Percentiles rank a stretch among this genome's conserved stretches.
These are phyloP conservation scores for Heterobasidion occidentale DNA, from an alignment of 1,284 basidiomycete species.

Conservation along the genomic window DNA sequence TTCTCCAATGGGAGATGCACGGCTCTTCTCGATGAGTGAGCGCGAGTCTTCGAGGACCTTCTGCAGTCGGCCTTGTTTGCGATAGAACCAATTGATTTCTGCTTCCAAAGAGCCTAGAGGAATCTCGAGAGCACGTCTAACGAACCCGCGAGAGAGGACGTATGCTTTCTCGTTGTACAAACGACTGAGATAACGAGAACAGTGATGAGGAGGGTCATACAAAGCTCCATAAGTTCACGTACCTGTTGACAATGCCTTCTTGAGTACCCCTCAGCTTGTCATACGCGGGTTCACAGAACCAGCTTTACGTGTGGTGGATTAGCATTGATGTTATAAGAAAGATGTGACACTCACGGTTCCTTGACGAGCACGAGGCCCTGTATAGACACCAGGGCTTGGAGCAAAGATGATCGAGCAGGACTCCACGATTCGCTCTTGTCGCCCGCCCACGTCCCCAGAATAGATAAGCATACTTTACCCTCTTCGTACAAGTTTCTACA, in stretches of 20 bases:
- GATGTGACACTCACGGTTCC: conserved; percentile 61
- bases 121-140: conserved; percentile 77
- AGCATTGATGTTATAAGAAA: conserved; percentile 1
- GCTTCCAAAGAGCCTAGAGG: conserved; percentile 64
- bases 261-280: conserved; percentile 86
- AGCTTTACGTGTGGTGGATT: conserved; percentile 32
- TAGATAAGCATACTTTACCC: conserved; percentile 90
- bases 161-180: conserved; percentile 91
- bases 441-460: conserved; percentile 89
- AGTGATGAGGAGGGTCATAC: not conserved
- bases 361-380: conserved; percentile 90
- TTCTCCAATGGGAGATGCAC: conserved; percentile 12
- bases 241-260: conserved; percentile 83
- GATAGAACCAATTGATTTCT: conserved; percentile 76
- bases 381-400: conserved; percentile 91
- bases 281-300: conserved; percentile 89
- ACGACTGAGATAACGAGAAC: conserved; percentile 36
- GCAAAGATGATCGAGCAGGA: conserved; percentile 71
- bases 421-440: conserved; percentile 85
- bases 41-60: conserved; percentile 64
- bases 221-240: conserved; percentile 7
- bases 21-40: conserved; percentile 64
- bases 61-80: conserved; percentile 51
- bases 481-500: conserved; percentile 87
- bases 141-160: conserved; percentile 83